A percentile compares a stretch with the other conserved stretches of the same genome.
These are phyloP conservation scores for Oryza brachyantha DNA, from an alignment of 176 grass and related monocot genomes.

Conservation along the genomic window DNA sequence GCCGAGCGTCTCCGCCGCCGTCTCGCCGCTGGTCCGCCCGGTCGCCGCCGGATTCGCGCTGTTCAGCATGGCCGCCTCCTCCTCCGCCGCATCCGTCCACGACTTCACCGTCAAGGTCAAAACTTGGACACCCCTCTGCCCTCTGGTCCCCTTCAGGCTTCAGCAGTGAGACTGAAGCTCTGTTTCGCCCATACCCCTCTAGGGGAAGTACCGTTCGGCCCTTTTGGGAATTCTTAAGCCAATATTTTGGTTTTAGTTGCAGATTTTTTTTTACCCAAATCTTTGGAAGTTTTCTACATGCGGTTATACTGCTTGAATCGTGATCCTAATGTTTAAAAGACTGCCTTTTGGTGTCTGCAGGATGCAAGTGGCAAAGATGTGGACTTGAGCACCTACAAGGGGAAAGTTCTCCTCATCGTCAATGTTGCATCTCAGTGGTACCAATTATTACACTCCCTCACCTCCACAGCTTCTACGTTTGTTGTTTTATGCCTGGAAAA, in stretches of 20 bases:
- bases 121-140: neutral
- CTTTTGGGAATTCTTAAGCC: neutral
- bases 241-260: neutral
- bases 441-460: neutral
- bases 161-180: neutral
- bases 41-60: slow-evolving; percentile 24
- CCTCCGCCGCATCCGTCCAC: slow-evolving; percentile 52
- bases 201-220: neutral
- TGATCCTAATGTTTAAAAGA: neutral
- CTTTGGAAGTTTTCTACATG: neutral
- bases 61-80: slow-evolving; percentile 43
- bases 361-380: slow-evolving; percentile 65
- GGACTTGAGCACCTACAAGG: slow-evolving; percentile 55
- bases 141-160: neutral
- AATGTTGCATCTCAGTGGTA: slow-evolving; percentile 92
- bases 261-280: neutral
- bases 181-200: neutral
- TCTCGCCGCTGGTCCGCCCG: slow-evolving; percentile 11
- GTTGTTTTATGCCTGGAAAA: neutral
- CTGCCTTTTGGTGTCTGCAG: slow-evolving; percentile 18
- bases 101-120: slow-evolving; percentile 84
- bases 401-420: slow-evolving; percentile 82
- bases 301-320: neutral
- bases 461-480: neutral
- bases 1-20: neutral